Evolutionary conservation across 2,329 filamentous ascomycete species (phyloP), one percentile per base, ranked within the genome.

Genomic region (Pseudogymnoascus sp.): DNA sequence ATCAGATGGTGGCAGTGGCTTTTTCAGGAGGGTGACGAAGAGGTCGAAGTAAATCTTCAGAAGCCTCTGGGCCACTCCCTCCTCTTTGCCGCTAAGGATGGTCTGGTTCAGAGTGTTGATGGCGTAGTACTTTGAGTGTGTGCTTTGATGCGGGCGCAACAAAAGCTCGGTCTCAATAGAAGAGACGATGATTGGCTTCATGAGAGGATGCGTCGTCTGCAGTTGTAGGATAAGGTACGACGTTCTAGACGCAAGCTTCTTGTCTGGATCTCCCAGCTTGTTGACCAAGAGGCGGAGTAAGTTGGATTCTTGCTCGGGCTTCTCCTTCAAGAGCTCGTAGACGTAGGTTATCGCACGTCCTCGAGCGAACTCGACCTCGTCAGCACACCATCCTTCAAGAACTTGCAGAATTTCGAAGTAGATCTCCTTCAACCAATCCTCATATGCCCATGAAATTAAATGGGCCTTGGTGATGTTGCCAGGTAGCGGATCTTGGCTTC

Each of bases 101-200:
- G 93, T 97, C 77, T 99, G 96, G 74, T 99, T 99, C 59, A 99
- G 81, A 0, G 95, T 97, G 73, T 97, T 97, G 74, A 96, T 88
- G 35, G 91, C 93, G 75, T 96, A 97, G 77, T 99, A 99, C 73
- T 91, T 96, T 41, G 93, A 91, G 69, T 96, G 90, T 37, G 88
- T 81, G 71, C 86, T 93, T 75, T 97, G 95, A 9, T 91, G 90
- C 0, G 93, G 90, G 61, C 91, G 86, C 72, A 97, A 89, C 21
- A 99, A 79, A 55, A 96, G 83, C 69, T 97, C 93, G 62, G 89
- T 87, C 75, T 99, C 93, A 45, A 99, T 87, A 8, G 87, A 86
- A 65, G 85, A 87, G 67, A 97, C 87, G 67, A 99, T 89, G 61
- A 96, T 87, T 14, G 85, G 81, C 75, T 97, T 97, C 95, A 99